phyloP scores from a whole-genome alignment of 73 alveolate genomes.

The Tetrahymena elliotti region DNA sequence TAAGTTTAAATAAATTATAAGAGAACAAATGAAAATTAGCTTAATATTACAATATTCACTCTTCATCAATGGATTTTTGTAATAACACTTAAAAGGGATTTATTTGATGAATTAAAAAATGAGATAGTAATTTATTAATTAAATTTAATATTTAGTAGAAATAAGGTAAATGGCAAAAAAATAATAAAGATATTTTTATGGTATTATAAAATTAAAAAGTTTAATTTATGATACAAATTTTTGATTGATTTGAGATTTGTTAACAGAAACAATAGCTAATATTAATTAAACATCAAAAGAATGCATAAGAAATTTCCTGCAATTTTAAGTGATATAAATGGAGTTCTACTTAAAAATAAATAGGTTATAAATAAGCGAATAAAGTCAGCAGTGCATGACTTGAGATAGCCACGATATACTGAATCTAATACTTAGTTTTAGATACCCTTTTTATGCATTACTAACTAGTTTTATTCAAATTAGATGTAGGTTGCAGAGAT shows the following conservation, averaged over 20 bases:
- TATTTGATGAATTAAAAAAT: too few relatives aligned
- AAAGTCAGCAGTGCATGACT: conserved; percentile 17
- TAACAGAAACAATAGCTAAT: not conserved
- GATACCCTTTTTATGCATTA: conserved; percentile 51
- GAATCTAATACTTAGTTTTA: not conserved
- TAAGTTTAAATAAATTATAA: too few relatives aligned
- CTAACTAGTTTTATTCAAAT: conserved; percentile 48
- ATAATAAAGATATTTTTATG: not conserved
- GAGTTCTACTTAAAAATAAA: conserved; percentile 60
- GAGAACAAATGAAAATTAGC: too few relatives aligned
- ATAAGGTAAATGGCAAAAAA: not conserved
- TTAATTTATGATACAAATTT: not conserved
- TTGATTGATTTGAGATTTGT: not conserved
- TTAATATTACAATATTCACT: too few relatives aligned
- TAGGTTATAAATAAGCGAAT: conserved; percentile 22
- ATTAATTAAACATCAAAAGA: not conserved
- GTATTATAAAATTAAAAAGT: not conserved
- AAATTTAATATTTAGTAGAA: not conserved
- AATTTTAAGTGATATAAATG: conserved; percentile 63
- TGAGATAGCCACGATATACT: not conserved
- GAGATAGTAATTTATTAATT: too few relatives aligned
- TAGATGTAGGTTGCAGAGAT: not conserved
- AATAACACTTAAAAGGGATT: too few relatives aligned
- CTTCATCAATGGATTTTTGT: too few relatives aligned
- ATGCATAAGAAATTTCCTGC: conserved; percentile 51